These are phyloP conservation scores for Fabrea salina DNA, from an alignment of 169 alveolate genomes.

Conservation along the genomic window DNA sequence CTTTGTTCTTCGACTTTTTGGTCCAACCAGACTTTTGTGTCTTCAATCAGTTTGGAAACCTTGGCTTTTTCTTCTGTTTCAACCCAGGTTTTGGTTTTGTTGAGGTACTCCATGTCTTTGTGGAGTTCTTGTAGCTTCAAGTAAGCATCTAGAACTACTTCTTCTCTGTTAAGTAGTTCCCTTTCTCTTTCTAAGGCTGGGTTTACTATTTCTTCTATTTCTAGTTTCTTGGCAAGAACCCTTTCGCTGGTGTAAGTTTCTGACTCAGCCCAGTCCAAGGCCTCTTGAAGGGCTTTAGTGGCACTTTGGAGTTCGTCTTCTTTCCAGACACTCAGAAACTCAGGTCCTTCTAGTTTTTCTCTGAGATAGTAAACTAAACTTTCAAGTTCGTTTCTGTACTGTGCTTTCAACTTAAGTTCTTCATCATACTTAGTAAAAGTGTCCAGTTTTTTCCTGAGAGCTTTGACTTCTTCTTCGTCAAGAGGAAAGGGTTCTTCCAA, in stretches of 20 bases:
- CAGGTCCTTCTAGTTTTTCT: background rate
- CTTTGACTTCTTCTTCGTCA: background rate
- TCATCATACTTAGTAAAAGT: background rate
- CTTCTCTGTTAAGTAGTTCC: background rate
- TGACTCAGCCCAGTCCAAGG: background rate
- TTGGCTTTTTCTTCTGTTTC: background rate
- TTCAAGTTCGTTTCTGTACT: background rate
- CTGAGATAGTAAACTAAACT: background rate
- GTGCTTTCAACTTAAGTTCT: background rate
- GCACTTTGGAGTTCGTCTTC: background rate
- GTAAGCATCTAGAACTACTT: background rate
- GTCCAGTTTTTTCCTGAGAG: background rate
- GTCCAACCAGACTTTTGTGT: background rate
- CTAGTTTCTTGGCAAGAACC: background rate
- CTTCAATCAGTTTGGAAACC: background rate
- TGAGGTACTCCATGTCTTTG: background rate
- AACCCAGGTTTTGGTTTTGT: background rate
- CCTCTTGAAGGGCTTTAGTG: background rate
- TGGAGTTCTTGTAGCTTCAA: background rate
- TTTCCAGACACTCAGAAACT: background rate
- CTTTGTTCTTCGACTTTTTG: background rate
- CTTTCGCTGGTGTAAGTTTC: background rate
- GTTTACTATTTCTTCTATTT: background rate
- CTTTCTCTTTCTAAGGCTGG: background rate
- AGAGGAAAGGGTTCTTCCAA: background rate